These are phyloP conservation scores for Penicillium pancosmium DNA, from an alignment of 495 filamentous ascomycete species.

Conservation along the genomic window DNA sequence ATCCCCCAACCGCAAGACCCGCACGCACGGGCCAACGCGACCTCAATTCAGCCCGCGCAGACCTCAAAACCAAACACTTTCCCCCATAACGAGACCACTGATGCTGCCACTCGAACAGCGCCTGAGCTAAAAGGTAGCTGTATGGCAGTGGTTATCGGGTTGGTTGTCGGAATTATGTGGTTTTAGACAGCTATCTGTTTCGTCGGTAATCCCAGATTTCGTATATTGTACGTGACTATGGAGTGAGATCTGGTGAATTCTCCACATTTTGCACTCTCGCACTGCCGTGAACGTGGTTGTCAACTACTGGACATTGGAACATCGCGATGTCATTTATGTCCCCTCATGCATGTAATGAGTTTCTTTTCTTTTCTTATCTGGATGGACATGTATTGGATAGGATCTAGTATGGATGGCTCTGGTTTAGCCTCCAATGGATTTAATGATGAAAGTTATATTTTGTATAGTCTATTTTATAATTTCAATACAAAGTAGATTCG, in stretches of 20 bases:
- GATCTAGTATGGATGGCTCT: slow-evolving; percentile 27
- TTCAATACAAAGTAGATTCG: not conserved
- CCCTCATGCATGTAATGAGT: slow-evolving; percentile 28
- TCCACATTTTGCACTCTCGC: not conserved
- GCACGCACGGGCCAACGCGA: slow-evolving; percentile 3
- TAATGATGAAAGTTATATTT: slow-evolving; percentile 22
- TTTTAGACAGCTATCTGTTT: slow-evolving; percentile 26
- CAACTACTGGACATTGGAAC: not conserved
- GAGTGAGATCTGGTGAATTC: not conserved
- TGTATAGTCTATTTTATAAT: slow-evolving; percentile 6
- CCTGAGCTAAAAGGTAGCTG: slow-evolving; percentile 40
- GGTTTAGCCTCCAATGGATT: slow-evolving; percentile 29
- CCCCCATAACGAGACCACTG: slow-evolving; percentile 29
- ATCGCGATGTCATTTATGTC: slow-evolving; percentile 12
- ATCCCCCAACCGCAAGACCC: not conserved
- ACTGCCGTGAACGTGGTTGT: not conserved
- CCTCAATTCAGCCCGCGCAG: slow-evolving; percentile 1
- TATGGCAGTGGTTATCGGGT: slow-evolving; percentile 47
- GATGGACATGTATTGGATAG: slow-evolving; percentile 15
- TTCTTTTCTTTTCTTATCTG: slow-evolving; percentile 19
- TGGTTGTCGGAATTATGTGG: slow-evolving; percentile 48
- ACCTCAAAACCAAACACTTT: slow-evolving; percentile 12
- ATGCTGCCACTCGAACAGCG: slow-evolving; percentile 32
- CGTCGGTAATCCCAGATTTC: not conserved
- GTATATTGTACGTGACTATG: not conserved